Evolutionary conservation across 1,139 yeast genomes (phyloP).

Genomic region (Yamadazyma atlantica): DNA sequence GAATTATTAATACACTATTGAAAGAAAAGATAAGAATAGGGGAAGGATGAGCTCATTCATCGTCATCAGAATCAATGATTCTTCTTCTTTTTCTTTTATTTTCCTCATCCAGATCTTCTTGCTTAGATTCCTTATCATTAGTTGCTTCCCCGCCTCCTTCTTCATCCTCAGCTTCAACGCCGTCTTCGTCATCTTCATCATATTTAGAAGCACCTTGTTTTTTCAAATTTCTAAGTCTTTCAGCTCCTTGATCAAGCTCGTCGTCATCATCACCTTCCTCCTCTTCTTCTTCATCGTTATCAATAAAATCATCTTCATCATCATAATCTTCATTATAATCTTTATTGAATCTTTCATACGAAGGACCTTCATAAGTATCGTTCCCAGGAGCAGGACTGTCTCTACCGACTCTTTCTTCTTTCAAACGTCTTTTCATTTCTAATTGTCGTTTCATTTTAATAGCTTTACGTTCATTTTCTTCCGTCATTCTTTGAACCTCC

Average conservation of each 20-base stretch:
- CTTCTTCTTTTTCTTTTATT: constrained; percentile 37
- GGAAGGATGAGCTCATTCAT: constrained; percentile 20
- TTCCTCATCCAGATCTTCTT: constrained; percentile 13
- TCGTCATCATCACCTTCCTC: constrained; percentile 58
- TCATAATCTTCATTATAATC: constrained; percentile 46
- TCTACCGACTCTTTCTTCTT: constrained; percentile 40
- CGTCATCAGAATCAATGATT: constrained; percentile 47
- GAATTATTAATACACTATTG: constrained; percentile 6
- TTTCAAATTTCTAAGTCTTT: constrained; percentile 61
- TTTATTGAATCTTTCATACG: constrained; percentile 42
- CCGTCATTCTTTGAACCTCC: constrained; percentile 75
- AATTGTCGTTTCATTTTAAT: constrained; percentile 69
- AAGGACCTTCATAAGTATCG: constrained; percentile 27
- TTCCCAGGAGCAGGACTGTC: constrained; percentile 21
- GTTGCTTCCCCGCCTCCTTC: constrained; percentile 40
- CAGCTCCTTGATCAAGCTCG: constrained; percentile 64
- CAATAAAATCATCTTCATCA: constrained; percentile 46
- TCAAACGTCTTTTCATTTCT: constrained; percentile 51
- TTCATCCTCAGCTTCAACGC: constrained; percentile 34
- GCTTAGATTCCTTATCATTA: constrained; percentile 9
- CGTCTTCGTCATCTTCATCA: constrained; percentile 37
- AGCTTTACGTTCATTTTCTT: constrained; percentile 72
- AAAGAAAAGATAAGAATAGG: constrained; percentile 3
- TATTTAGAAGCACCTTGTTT: constrained; percentile 55
- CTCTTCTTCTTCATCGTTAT: constrained; percentile 49